These are phyloP conservation scores for Aspergillus thermomutatus DNA, from an alignment of 2,329 filamentous ascomycete genomes.

Conservation along the genomic window DNA sequence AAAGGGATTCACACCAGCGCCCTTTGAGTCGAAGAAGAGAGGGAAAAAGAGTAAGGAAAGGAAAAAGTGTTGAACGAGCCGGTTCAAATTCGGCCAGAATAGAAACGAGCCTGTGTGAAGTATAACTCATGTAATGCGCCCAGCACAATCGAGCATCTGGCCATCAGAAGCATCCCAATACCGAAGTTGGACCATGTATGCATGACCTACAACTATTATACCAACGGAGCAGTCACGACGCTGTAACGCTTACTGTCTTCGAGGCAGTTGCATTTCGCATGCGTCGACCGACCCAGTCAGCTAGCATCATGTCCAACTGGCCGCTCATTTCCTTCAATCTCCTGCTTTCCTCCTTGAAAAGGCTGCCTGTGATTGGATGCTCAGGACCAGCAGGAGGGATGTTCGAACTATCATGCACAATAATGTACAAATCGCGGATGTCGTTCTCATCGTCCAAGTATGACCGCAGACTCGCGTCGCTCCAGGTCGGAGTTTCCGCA, in stretches of 20 bases:
- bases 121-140: constrained; percentile 13
- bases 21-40: not conserved
- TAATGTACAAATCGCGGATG: constrained; percentile 81
- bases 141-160: constrained; percentile 19
- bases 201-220: not conserved
- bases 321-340: constrained; percentile 83
- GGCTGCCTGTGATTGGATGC: constrained; percentile 73
- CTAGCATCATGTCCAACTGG: constrained; percentile 83
- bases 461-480: constrained; percentile 76
- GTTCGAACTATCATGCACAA: constrained; percentile 89
- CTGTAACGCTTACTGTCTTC: constrained; percentile 11
- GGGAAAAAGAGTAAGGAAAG: constrained; percentile 5
- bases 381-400: constrained; percentile 75
- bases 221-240: constrained; percentile 4
- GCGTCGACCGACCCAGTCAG: constrained; percentile 66
- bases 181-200: not conserved
- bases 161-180: not conserved
- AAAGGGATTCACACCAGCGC: not conserved
- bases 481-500: constrained; percentile 67
- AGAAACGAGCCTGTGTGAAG: constrained; percentile 2
- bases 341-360: constrained; percentile 85
- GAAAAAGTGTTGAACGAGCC: constrained; percentile 13
- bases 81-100: constrained; percentile 12
- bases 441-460: constrained; percentile 90
- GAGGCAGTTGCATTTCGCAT: constrained; percentile 18